Evolutionary conservation across 345 rosid species (phyloP).

Genomic region (Pugionium dolabratum): DNA sequence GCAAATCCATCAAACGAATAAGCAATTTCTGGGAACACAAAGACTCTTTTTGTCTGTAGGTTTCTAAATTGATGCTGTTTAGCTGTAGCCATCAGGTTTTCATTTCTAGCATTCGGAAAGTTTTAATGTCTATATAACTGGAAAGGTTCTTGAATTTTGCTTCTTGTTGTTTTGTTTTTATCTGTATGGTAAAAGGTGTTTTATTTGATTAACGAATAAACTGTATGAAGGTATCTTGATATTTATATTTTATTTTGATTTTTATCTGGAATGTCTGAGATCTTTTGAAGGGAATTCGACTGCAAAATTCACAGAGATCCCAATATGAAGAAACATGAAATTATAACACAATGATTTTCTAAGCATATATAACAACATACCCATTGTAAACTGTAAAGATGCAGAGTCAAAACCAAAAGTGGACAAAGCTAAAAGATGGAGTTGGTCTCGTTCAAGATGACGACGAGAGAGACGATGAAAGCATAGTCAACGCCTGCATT

Average conservation of each 20-base stretch:
- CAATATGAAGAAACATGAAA: too few relatives aligned
- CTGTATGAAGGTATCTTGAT: too few relatives aligned
- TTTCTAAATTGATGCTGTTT: conserved; percentile 29
- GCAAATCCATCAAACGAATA: conserved; percentile 26
- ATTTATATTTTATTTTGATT: too few relatives aligned
- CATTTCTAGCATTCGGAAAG: conserved; percentile 13
- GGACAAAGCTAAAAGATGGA: conserved; percentile 22
- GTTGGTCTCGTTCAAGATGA: conserved; percentile 36
- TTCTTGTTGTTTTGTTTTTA: background rate
- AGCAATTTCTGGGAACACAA: conserved; percentile 32
- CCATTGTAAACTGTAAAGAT: background rate
- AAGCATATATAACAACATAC: background rate
- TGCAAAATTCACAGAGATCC: too few relatives aligned
- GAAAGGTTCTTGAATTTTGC: conserved; percentile 9
- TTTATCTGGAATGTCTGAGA: too few relatives aligned
- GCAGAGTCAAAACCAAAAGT: background rate
- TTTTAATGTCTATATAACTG: conserved; percentile 22
- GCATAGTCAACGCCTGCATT: conserved; percentile 36
- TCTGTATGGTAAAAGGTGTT: background rate
- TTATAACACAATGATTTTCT: too few relatives aligned
- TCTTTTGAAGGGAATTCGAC: too few relatives aligned
- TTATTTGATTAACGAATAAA: background rate
- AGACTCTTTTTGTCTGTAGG: conserved; percentile 23
- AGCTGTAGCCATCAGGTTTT: conserved; percentile 25
- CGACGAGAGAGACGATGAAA: conserved; percentile 28